A percentile compares a stretch with the other conserved stretches of the same genome.
These are phyloP conservation scores for Raffaelea ambrosiae DNA, from an alignment of 2,329 filamentous ascomycete species.

Conservation along the genomic window DNA sequence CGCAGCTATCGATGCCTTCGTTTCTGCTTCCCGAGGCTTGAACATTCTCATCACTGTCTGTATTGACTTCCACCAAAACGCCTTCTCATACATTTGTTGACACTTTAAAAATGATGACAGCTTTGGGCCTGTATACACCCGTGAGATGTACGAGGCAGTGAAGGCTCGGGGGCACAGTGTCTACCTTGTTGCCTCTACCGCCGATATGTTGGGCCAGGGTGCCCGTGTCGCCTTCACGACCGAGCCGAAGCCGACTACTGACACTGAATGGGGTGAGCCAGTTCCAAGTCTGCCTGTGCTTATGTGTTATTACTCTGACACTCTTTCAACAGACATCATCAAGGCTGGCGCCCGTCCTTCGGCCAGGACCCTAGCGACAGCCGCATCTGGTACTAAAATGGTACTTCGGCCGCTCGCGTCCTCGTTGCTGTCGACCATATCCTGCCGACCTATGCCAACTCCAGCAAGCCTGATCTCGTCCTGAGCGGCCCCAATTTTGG, in stretches of 20 bases:
- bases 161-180: constrained; percentile 54
- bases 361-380: constrained; percentile 42
- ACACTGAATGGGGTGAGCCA: constrained; percentile 31
- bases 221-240: constrained; percentile 34
- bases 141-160: constrained; percentile 27
- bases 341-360: constrained; percentile 37
- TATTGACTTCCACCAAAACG: too few relatives aligned
- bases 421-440: constrained; percentile 50
- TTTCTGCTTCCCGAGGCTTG: constrained; percentile 1
- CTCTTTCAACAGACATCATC: constrained; percentile 23
- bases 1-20: too few relatives aligned
- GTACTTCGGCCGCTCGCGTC: constrained; percentile 46
- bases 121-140: constrained; percentile 31
- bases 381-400: constrained; percentile 54
- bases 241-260: constrained; percentile 27
- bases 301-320: too few relatives aligned
- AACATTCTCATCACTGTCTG: constrained; percentile 10
- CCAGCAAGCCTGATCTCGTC: constrained; percentile 43
- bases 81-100: too few relatives aligned
- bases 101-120: constrained; percentile 27
- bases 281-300: too few relatives aligned
- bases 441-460: constrained; percentile 37
- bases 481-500: constrained; percentile 49
- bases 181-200: constrained; percentile 33
- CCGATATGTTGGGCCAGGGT: constrained; percentile 36